Conservation (phyloP, 2,329 filamentous ascomycete species). For the Fusarium sororula region DNA sequence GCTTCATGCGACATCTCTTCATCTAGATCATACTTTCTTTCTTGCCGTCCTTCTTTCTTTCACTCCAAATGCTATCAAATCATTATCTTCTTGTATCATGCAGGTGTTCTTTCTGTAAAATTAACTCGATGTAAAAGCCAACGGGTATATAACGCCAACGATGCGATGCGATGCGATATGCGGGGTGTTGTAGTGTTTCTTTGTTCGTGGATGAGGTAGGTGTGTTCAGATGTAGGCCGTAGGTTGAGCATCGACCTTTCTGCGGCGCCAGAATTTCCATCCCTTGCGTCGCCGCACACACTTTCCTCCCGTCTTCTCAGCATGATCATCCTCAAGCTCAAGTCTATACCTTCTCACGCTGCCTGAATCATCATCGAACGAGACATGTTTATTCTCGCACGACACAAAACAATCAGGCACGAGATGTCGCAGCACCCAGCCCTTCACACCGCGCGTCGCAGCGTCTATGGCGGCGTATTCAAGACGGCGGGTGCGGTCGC, state of each 20-base stretch:
- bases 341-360: conserved; percentile 71
- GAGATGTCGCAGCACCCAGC: conserved; percentile 66
- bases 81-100: conserved; percentile 41
- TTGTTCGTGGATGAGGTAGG: neutral
- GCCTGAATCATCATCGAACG: conserved; percentile 70
- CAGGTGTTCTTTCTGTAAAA: conserved; percentile 13
- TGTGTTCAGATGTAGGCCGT: conserved; percentile 16
- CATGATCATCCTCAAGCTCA: conserved; percentile 60
- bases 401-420: conserved; percentile 70
- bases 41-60: conserved; percentile 32
- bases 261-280: conserved; percentile 45
- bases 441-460: conserved; percentile 66
- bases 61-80: conserved; percentile 37
- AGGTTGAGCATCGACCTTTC: conserved; percentile 36
- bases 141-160: conserved; percentile 51
- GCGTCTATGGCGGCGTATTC: conserved; percentile 75
- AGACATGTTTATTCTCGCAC: conserved; percentile 57
- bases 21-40: conserved; percentile 37
- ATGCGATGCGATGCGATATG: conserved; percentile 45
- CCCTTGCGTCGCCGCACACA: conserved; percentile 35
- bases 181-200: neutral
- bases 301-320: conserved; percentile 36
- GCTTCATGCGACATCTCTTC: conserved; percentile 32
- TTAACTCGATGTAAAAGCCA: conserved; percentile 37
- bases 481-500: conserved; percentile 67